Percentiles rank a stretch among this genome's conserved stretches.
phyloP scores from a whole-genome alignment of 352 stramenopile genomes.

The Phytopythium ostracodes region DNA sequence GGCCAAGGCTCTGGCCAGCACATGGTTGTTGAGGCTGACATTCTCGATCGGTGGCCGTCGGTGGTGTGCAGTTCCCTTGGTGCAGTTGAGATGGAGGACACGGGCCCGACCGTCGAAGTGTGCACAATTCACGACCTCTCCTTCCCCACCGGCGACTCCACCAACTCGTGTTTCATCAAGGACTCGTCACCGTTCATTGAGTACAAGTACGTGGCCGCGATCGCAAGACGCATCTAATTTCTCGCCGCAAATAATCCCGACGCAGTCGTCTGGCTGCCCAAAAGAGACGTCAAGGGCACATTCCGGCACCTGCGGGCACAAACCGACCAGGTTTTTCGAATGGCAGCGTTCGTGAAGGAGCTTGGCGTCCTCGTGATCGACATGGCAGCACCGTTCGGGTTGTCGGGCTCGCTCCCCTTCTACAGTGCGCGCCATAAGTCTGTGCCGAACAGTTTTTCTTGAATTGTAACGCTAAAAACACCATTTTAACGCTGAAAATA shows the following conservation, averaged over 20 bases:
- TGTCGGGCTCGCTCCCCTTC: slow-evolving; percentile 12
- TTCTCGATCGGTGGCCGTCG: slow-evolving; percentile 2
- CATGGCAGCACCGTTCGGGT: slow-evolving; percentile 14
- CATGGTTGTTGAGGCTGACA: slow-evolving; percentile 5
- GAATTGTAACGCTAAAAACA: too few relatives aligned
- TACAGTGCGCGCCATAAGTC: too few relatives aligned
- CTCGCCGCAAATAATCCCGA: not conserved
- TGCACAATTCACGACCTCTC: slow-evolving; percentile 15
- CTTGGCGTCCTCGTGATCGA: slow-evolving; percentile 8
- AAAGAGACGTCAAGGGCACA: slow-evolving; percentile 17
- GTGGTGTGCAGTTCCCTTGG: slow-evolving; percentile 15
- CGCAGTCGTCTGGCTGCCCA: slow-evolving; percentile 5
- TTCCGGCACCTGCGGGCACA: slow-evolving; percentile 9
- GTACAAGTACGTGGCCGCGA: slow-evolving; percentile 2
- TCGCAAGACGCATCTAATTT: slow-evolving; percentile 12
- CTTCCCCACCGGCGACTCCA: slow-evolving; percentile 2
- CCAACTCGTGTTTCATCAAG: slow-evolving; percentile 6
- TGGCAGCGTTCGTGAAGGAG: slow-evolving; percentile 13
- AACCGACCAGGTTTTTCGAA: slow-evolving; percentile 7
- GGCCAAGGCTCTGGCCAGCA: slow-evolving; percentile 9
- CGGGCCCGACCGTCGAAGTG: slow-evolving; percentile 6
- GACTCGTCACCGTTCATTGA: slow-evolving; percentile 6
- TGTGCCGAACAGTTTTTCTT: too few relatives aligned
- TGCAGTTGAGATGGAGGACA: slow-evolving; percentile 14
- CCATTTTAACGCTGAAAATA: too few relatives aligned